Evolutionary conservation across 176 grass and related monocot genomes (phyloP).

Genomic region (Zea mays): Zm-B73-REFERENCE-NAM-5.0 NC_050099.1:209932001-209932500

Average conservation of each 20-base stretch:
- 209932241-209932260: background rate
- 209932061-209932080: background rate
- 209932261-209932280: background rate
- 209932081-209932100: background rate
- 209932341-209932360: background rate
- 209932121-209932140: background rate
- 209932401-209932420: background rate
- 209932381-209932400: background rate
- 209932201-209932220: background rate
- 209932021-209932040: background rate
- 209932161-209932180: conserved; percentile 3
- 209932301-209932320: background rate
- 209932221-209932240: background rate
- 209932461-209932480: background rate
- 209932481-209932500: background rate
- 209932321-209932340: background rate
- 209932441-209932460: background rate
- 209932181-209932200: background rate
- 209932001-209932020: background rate
- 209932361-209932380: background rate
- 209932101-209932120: background rate
- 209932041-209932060: background rate
- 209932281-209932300: background rate
- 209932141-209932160: background rate
- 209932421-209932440: background rate